Base-by-base conservation (phyloP, 2,329 filamentous ascomycete species). In the Exserohilum rostratum region DNA sequence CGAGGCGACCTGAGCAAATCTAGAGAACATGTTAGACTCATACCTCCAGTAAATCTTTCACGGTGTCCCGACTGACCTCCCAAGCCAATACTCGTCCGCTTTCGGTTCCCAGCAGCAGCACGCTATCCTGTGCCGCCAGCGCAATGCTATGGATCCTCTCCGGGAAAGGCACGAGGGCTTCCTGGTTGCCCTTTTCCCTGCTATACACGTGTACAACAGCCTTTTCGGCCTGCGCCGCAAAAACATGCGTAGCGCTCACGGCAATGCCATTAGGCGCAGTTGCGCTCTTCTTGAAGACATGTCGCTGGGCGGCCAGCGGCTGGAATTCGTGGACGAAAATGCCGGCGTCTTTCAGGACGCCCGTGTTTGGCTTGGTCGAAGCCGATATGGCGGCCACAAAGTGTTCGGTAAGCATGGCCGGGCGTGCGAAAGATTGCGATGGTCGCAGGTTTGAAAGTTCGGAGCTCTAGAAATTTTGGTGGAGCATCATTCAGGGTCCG, bases 161-260 rank as follows among this genome's bases (percentile, higher is more conserved):
- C 0, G 90, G 87, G 67, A 99, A 96, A 0, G 93, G 89, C 17
- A 98, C 86, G 15, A 91, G 84, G 6, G 91, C 90, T 77, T 98
- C 93, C 71, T 97, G 92, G 66, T 90, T 95, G 25, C 90, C 90
- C 60, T 90, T 90, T 54, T 87, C 83, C 50, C 92, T 85, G 53
- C 85, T 93, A 77, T 98, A 99, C 50, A 99, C 91, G 77, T 98
- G 91, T 1, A 99, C 84, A 37, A 96, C 90, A 0, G 92, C 91
- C 76, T 96, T 98, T 61, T 93, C 92, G 45, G 89, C 84, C 74
- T 99, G 95, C 3, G 91, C 93, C 3, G 93, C 89, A 73, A 96
- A 99, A 42, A 98, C 83, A 73, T 99, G 95, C 17, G 88, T 88
- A 39, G 85, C 81, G 75, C 84, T 96, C 65, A 93, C 83, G 27